Percentiles rank a stretch among this genome's conserved stretches.
phyloP scores from a whole-genome alignment of 2,329 filamentous ascomycete genomes.

The Penicillium brevicompactum region DNA sequence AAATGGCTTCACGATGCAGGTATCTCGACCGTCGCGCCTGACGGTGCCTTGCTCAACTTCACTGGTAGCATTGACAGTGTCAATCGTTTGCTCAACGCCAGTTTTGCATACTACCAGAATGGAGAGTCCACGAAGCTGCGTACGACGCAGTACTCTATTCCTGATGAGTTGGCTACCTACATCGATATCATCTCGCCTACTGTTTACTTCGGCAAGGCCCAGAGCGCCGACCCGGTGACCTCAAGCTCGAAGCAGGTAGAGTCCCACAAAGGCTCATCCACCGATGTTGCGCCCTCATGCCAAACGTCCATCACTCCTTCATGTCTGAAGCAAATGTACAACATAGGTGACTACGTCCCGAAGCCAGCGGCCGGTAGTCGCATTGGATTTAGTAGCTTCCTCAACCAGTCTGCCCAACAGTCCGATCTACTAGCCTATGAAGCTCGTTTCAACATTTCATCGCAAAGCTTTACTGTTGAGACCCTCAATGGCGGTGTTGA shows the following conservation, averaged over 20 bases:
- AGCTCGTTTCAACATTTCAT: slow-evolving; percentile 43
- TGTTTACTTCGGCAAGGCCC: slow-evolving; percentile 51
- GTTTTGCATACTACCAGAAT: slow-evolving; percentile 50
- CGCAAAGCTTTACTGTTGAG: slow-evolving; percentile 35
- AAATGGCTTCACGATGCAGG: slow-evolving; percentile 49
- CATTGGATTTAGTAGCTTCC: slow-evolving; percentile 55
- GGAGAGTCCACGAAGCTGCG: slow-evolving; percentile 47
- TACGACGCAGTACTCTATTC: slow-evolving; percentile 45
- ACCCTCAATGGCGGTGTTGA: slow-evolving; percentile 45
- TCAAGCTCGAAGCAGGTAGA: not conserved
- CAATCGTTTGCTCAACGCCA: slow-evolving; percentile 51
- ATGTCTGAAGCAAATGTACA: slow-evolving; percentile 54
- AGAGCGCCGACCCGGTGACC: not conserved
- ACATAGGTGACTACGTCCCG: slow-evolving; percentile 50
- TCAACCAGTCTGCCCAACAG: slow-evolving; percentile 54
- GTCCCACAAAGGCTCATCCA: slow-evolving; percentile 12
- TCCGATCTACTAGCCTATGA: slow-evolving; percentile 49
- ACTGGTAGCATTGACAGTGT: slow-evolving; percentile 44
- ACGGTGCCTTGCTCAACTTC: slow-evolving; percentile 49
- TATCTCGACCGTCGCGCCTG: slow-evolving; percentile 38
- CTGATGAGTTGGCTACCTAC: slow-evolving; percentile 39
- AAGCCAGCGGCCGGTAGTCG: slow-evolving; percentile 49
- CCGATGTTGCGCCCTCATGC: slow-evolving; percentile 30
- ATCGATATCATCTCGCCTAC: slow-evolving; percentile 56
- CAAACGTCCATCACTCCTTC: slow-evolving; percentile 46